Conservation (phyloP, 495 filamentous ascomycete genomes). For the Trichocladium antarcticum region DNA sequence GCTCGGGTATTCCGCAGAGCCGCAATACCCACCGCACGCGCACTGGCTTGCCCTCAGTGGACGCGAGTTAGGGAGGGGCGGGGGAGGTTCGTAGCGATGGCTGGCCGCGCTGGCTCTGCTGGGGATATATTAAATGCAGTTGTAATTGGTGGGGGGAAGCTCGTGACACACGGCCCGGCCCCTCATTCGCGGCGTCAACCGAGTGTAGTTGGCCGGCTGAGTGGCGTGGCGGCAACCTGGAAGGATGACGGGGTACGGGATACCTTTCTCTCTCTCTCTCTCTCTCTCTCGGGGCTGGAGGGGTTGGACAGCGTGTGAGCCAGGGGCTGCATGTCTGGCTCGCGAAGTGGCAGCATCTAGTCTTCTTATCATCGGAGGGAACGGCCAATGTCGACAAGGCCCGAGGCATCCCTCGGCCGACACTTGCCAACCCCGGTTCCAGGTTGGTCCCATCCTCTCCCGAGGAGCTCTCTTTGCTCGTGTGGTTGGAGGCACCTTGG, state of each 20-base stretch:
- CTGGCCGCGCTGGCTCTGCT: constrained; percentile 5
- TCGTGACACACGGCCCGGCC: constrained; percentile 18
- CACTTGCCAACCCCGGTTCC: background rate
- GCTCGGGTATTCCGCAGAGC: constrained; percentile 1
- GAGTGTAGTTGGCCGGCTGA: constrained; percentile 16
- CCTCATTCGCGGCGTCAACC: constrained; percentile 19
- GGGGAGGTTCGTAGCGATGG: too few species aligned
- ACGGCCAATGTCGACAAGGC: constrained; percentile 12
- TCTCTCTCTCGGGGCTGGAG: too few species aligned
- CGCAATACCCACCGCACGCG: background rate
- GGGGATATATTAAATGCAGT: constrained; percentile 23
- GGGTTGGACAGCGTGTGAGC: background rate
- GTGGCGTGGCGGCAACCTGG: constrained; percentile 9
- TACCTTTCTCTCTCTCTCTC: too few species aligned
- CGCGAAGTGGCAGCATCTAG: constrained; percentile 6
- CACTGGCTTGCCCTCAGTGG: too few species aligned
- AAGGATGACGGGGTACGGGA: too few species aligned
- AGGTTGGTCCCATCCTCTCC: background rate
- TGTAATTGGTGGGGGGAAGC: constrained; percentile 19
- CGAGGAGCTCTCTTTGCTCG: background rate
- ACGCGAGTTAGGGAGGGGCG: too few species aligned
- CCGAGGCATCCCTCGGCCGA: constrained; percentile 3
- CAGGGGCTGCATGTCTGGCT: background rate
- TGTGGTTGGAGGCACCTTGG: background rate
- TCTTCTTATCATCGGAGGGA: constrained; percentile 12